Conservation (phyloP, 2,329 filamentous ascomycete species). For the Aspergillus sp. region DNA sequence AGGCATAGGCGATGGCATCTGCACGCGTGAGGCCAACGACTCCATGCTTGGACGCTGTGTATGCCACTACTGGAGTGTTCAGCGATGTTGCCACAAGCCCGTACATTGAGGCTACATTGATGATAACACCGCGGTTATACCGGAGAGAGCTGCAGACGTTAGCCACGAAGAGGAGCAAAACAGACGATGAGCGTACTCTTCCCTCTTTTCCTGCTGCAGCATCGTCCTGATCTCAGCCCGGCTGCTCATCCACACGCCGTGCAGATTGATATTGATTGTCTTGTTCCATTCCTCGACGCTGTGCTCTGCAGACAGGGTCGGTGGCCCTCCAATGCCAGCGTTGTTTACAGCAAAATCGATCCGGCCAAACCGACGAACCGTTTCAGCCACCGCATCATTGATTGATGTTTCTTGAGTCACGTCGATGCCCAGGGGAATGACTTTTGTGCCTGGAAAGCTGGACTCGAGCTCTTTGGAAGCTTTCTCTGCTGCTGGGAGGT, state of each 20-base stretch:
- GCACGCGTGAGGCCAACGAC: background rate
- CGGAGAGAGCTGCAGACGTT: background rate
- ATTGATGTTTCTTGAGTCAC: conserved; percentile 4
- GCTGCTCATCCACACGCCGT: conserved; percentile 9
- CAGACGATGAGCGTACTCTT: background rate
- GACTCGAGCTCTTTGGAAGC: background rate
- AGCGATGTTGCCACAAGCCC: background rate
- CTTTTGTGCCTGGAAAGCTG: background rate
- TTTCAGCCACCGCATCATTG: background rate
- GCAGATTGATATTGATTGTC: conserved; percentile 1
- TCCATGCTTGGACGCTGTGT: conserved; percentile 36
- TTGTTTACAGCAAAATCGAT: conserved; percentile 10
- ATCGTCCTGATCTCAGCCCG: conserved; percentile 7
- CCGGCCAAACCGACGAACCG: background rate
- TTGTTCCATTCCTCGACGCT: background rate
- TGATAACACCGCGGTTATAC: conserved; percentile 6
- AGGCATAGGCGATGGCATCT: conserved; percentile 43
- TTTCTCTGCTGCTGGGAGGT: background rate
- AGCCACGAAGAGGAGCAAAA: background rate
- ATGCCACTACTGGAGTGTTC: conserved; percentile 9
- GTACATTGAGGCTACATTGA: conserved; percentile 9
- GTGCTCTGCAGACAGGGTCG: background rate
- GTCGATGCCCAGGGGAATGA: background rate
- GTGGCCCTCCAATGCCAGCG: background rate
- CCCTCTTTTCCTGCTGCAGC: conserved; percentile 12